Evolutionary conservation across 2,329 filamentous ascomycete genomes (phyloP).

Genomic region (Exophiala oligosperma): DNA sequence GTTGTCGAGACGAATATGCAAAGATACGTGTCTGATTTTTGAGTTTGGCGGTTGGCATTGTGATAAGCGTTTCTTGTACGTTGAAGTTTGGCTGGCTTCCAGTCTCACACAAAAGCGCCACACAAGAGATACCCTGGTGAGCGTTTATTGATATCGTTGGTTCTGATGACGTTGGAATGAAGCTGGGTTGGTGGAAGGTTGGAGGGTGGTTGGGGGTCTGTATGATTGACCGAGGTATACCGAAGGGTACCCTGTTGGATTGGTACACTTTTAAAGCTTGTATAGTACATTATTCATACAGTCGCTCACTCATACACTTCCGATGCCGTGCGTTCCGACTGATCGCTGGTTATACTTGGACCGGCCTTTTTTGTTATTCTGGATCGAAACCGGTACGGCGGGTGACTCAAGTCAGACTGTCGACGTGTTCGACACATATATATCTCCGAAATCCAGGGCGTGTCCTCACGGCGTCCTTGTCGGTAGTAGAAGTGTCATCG

Average conservation of each 20-base stretch:
- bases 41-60: background rate
- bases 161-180: background rate
- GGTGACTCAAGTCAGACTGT: constrained; percentile 6
- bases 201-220: background rate
- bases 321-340: no score
- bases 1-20: constrained; percentile 46
- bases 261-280: no score
- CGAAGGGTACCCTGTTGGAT: no score
- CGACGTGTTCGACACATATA: constrained; percentile 22
- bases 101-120: background rate
- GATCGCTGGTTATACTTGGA: no score
- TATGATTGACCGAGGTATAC: no score
- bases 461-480: background rate
- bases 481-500: background rate
- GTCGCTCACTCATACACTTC: no score
- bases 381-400: no score
- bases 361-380: no score
- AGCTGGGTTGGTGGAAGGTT: background rate
- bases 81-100: background rate
- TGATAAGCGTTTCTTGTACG: background rate
- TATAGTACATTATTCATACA: no score
- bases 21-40: constrained; percentile 15
- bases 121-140: background rate
- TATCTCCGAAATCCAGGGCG: constrained; percentile 14
- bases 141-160: background rate